These are phyloP conservation scores for Didymella keratinophila DNA, from an alignment of 2,329 filamentous ascomycete genomes.

Conservation along the genomic window DNA sequence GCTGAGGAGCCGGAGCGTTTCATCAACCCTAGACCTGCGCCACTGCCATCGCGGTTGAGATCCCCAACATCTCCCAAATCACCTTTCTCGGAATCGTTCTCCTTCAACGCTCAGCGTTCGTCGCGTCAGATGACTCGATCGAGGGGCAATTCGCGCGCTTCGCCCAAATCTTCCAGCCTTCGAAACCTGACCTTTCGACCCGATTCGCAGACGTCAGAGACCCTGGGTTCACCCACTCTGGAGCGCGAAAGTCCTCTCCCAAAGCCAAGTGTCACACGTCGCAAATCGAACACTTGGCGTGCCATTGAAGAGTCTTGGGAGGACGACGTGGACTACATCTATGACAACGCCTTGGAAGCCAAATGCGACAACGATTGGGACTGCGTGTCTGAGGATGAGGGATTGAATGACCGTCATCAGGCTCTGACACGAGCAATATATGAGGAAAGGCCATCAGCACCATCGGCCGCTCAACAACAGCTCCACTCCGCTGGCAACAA, in stretches of 20 bases:
- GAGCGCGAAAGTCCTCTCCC: slow-evolving; percentile 33
- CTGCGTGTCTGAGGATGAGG: slow-evolving; percentile 39
- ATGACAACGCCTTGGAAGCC: slow-evolving; percentile 67
- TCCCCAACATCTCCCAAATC: slow-evolving; percentile 38
- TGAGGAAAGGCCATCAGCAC: slow-evolving; percentile 8
- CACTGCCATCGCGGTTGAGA: slow-evolving; percentile 36
- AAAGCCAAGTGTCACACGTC: slow-evolving; percentile 31
- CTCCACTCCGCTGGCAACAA: not conserved
- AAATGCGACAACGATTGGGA: slow-evolving; percentile 69
- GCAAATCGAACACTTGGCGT: slow-evolving; percentile 47
- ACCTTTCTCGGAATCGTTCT: slow-evolving; percentile 40
- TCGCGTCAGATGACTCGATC: slow-evolving; percentile 27
- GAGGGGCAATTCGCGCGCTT: slow-evolving; percentile 35
- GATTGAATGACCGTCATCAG: slow-evolving; percentile 46
- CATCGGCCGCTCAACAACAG: slow-evolving; percentile 1
- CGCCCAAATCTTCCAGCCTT: slow-evolving; percentile 33
- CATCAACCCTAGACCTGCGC: slow-evolving; percentile 45
- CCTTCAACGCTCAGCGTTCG: slow-evolving; percentile 38
- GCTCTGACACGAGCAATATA: slow-evolving; percentile 14
- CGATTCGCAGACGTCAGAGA: slow-evolving; percentile 55
- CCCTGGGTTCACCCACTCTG: slow-evolving; percentile 54
- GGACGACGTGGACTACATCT: slow-evolving; percentile 69
- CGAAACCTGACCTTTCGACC: slow-evolving; percentile 39
- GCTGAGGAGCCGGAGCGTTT: slow-evolving; percentile 49
- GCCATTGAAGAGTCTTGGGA: slow-evolving; percentile 62